Percentiles rank a stretch among this genome's conserved stretches.
Evolutionary conservation across 202 grass and related monocot genomes (phyloP).

Genomic region (Miscanthus sacchariflorus): DNA sequence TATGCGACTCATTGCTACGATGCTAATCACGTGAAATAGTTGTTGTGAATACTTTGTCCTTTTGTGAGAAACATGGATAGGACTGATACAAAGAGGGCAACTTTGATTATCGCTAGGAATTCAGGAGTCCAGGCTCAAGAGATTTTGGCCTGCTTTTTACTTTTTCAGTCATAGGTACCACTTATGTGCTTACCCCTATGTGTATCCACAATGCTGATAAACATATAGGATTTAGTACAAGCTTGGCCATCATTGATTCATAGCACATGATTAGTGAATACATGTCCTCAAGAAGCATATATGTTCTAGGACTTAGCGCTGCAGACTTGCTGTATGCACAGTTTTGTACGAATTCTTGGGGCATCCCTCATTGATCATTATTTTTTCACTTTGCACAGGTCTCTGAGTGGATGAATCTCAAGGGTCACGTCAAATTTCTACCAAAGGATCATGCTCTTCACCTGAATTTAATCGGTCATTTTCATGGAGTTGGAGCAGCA

Average conservation of each 20-base stretch:
- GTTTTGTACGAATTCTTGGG: neutral
- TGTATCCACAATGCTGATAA: neutral
- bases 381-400: conserved; percentile 51
- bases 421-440: conserved; percentile 60
- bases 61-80: neutral
- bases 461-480: conserved; percentile 75
- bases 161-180: neutral
- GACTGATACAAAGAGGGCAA: neutral
- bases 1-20: neutral
- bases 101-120: neutral
- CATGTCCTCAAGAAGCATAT: neutral
- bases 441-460: conserved; percentile 77
- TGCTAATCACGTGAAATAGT: neutral
- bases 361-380: neutral
- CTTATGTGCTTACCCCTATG: neutral
- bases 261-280: neutral
- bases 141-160: neutral
- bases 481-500: conserved; percentile 59
- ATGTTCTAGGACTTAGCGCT: neutral
- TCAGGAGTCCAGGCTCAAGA: neutral
- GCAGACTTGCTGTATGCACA: neutral
- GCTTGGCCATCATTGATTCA: neutral
- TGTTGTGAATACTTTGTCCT: neutral
- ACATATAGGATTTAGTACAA: neutral
- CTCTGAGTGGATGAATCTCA: conserved; percentile 80